A percentile compares a stretch with the other conserved stretches of the same genome.
These are phyloP conservation scores for Punica granatum DNA, from an alignment of 345 rosid genomes.

Conservation along the genomic window DNA sequence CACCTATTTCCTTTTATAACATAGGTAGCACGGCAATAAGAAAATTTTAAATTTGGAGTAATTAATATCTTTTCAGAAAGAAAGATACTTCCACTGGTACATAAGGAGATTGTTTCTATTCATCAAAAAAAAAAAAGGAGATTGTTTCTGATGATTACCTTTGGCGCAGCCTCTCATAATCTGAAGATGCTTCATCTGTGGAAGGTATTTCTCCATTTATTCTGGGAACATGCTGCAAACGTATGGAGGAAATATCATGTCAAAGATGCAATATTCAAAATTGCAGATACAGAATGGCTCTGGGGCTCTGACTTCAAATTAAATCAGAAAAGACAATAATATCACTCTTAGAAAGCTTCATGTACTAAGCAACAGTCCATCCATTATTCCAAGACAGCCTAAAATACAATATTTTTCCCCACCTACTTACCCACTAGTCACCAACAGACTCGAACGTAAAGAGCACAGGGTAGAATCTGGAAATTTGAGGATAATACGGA, in stretches of 20 bases:
- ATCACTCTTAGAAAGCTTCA: not conserved
- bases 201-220: conserved; percentile 96
- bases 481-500: not conserved
- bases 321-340: not conserved
- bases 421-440: not conserved
- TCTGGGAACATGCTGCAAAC: conserved; percentile 80
- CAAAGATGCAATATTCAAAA: not conserved
- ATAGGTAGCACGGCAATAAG: not conserved
- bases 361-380: not conserved
- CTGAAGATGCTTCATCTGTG: conserved; percentile 81
- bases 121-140: too few relatives aligned
- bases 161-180: conserved; percentile 78
- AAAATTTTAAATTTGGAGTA: too few relatives aligned
- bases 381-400: not conserved
- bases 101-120: too few relatives aligned
- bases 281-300: not conserved
- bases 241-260: conserved; percentile 3
- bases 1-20: not conserved
- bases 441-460: not conserved
- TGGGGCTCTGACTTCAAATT: not conserved
- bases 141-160: conserved; percentile 32
- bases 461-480: not conserved
- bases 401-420: not conserved
- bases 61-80: too few relatives aligned
- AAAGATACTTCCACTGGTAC: not conserved